These are phyloP conservation scores for Hericium rajendrae DNA, from an alignment of 768 basidiomycete species.

Conservation along the genomic window DNA sequence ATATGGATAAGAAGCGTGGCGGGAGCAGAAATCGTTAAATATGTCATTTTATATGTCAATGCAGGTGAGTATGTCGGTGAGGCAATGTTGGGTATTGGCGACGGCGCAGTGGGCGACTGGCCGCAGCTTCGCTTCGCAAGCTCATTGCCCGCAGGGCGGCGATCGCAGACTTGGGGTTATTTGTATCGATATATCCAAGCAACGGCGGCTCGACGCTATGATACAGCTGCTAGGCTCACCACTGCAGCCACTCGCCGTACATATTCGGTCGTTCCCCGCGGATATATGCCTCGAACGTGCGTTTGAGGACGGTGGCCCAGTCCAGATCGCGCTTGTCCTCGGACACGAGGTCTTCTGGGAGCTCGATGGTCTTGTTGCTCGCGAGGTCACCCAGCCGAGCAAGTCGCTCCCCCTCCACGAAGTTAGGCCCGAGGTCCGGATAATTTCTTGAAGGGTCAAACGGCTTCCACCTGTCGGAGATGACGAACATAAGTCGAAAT, in stretches of 20 bases:
- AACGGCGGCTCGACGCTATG: not conserved
- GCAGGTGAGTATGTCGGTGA: constrained; percentile 11
- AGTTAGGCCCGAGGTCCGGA: constrained; percentile 84
- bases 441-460: constrained; percentile 91
- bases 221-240: constrained; percentile 20
- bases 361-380: constrained; percentile 16
- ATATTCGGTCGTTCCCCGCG: constrained; percentile 89
- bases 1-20: not conserved
- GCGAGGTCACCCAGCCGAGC: constrained; percentile 33
- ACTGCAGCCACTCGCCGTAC: constrained; percentile 76
- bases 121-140: too few relatives aligned
- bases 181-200: not conserved
- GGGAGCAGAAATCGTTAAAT: not conserved
- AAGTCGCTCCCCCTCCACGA: constrained; percentile 67
- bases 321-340: constrained; percentile 75
- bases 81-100: not conserved
- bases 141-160: too few relatives aligned
- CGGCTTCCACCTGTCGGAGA: constrained; percentile 77
- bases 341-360: constrained; percentile 33
- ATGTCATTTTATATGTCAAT: constrained; percentile 5
- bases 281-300: constrained; percentile 89
- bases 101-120: not conserved
- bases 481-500: not conserved
- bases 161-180: not conserved
- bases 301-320: constrained; percentile 92